Conservation (phyloP, 2,329 filamentous ascomycete species). For the Byssochlamys sp. region DNA sequence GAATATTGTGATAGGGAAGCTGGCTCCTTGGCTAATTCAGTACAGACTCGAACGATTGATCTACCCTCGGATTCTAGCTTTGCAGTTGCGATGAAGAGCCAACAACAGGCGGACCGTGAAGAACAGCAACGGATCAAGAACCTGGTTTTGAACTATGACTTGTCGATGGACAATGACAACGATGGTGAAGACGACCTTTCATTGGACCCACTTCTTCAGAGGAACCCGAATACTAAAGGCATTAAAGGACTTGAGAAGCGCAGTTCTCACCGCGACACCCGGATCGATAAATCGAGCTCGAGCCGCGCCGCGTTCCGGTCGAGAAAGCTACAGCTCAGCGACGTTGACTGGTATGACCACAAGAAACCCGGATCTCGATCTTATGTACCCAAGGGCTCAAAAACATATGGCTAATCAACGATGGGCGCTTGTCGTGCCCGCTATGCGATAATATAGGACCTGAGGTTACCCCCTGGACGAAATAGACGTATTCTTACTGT, state of each 20-base stretch:
- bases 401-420: conserved; percentile 1
- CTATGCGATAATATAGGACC: not conserved
- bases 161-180: conserved; percentile 70
- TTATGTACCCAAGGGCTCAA: conserved; percentile 1
- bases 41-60: conserved; percentile 78
- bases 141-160: conserved; percentile 89
- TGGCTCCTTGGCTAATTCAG: conserved; percentile 8
- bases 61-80: conserved; percentile 81
- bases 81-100: conserved; percentile 87
- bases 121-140: conserved; percentile 99
- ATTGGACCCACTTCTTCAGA: conserved; percentile 13
- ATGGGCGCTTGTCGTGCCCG: not conserved
- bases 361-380: conserved; percentile 5
- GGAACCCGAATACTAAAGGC: conserved; percentile 25
- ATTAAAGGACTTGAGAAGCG: conserved; percentile 33
- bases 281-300: conserved; percentile 47
- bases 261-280: conserved; percentile 31
- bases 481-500: not conserved
- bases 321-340: conserved; percentile 84
- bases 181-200: conserved; percentile 50
- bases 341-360: conserved; percentile 81
- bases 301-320: conserved; percentile 70
- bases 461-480: not conserved
- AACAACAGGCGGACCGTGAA: conserved; percentile 88
- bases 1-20: not conserved